Evolutionary conservation across 2,329 filamentous ascomycete species (phyloP).

Genomic region (Hypoxylon sp.): DNA sequence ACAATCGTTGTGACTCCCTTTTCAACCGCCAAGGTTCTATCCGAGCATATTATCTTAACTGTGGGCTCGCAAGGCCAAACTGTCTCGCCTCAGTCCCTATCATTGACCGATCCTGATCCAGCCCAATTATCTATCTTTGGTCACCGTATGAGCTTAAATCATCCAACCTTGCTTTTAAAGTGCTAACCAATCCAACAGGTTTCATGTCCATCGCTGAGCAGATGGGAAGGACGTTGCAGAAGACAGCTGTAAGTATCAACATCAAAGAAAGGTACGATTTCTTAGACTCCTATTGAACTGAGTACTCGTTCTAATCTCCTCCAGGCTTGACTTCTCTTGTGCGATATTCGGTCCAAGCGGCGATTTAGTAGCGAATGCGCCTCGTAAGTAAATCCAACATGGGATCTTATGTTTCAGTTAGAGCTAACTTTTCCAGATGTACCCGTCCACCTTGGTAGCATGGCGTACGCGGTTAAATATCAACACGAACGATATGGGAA

Average conservation of each 20-base stretch:
- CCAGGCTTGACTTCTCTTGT: conserved; percentile 80
- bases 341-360: conserved; percentile 82
- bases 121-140: conserved; percentile 35
- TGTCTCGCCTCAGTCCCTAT: conserved; percentile 7
- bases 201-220: conserved; percentile 77
- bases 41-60: conserved; percentile 33
- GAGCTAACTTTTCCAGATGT: conserved; percentile 61
- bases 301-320: background rate
- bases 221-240: conserved; percentile 85
- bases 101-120: conserved; percentile 26
- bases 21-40: conserved; percentile 33
- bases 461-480: conserved; percentile 80
- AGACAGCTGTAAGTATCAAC: conserved; percentile 82
- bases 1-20: conserved; percentile 37
- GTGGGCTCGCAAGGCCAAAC: conserved; percentile 21
- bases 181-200: conserved; percentile 5
- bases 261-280: conserved; percentile 75
- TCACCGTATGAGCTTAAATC: conserved; percentile 19
- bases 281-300: background rate
- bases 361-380: conserved; percentile 80
- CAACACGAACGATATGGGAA: conserved; percentile 78
- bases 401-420: background rate
- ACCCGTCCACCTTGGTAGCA: conserved; percentile 79
- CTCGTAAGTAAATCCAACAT: conserved; percentile 57
- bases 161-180: background rate